phyloP scores from a whole-genome alignment of 2,329 filamentous ascomycete species.

The Celoporthe dispersa region DNA sequence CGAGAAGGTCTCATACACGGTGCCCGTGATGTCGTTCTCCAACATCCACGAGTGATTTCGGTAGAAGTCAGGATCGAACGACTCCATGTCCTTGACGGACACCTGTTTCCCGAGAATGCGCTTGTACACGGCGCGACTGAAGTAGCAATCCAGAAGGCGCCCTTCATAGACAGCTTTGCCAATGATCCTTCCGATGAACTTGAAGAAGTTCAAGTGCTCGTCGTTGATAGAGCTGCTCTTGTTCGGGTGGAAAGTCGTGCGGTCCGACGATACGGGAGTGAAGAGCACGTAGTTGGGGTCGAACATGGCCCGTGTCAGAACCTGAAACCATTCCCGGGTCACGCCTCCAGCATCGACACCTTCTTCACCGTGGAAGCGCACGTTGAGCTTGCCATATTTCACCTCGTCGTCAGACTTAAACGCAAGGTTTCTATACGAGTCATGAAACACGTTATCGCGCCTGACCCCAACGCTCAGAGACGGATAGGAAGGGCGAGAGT shows the following conservation, averaged over 20 bases:
- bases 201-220: constrained; percentile 97
- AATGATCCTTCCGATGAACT: constrained; percentile 98
- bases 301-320: constrained; percentile 97
- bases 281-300: constrained; percentile 97
- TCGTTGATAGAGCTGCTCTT: constrained; percentile 91
- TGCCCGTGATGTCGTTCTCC: constrained; percentile 97
- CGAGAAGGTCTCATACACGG: constrained; percentile 95
- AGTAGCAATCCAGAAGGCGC: constrained; percentile 95
- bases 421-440: constrained; percentile 97
- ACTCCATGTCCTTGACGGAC: constrained; percentile 99
- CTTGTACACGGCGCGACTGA: constrained; percentile 98
- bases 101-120: constrained; percentile 93
- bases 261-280: constrained; percentile 93
- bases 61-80: constrained; percentile 97
- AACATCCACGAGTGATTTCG: constrained; percentile 99
- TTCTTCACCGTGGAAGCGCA: constrained; percentile 96
- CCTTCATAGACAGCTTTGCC: constrained; percentile 98
- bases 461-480: constrained; percentile 84
- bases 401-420: constrained; percentile 97
- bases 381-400: constrained; percentile 98
- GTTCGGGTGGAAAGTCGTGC: constrained; percentile 98
- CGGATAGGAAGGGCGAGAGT: constrained; percentile 71
- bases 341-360: constrained; percentile 97
- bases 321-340: constrained; percentile 98
- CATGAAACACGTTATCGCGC: constrained; percentile 94